These are phyloP conservation scores for Cordyceps farinosa DNA, from an alignment of 2,329 filamentous ascomycete species.

Conservation along the genomic window DNA sequence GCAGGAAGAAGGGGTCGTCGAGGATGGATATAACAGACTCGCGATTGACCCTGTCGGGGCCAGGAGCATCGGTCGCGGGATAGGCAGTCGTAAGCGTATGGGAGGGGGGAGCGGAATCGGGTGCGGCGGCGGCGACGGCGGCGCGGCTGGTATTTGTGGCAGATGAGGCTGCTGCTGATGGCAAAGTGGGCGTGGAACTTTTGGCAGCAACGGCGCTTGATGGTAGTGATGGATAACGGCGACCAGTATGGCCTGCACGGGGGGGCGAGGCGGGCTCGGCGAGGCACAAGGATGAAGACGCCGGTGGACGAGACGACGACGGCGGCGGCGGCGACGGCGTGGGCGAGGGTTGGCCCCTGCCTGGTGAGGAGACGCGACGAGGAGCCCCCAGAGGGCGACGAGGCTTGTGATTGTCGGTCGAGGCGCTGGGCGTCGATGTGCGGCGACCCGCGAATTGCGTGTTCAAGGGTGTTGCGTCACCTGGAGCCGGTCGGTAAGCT, in stretches of 20 bases:
- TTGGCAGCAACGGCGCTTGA: not conserved
- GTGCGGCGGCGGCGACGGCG: conserved; percentile 13
- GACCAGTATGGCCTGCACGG: not conserved
- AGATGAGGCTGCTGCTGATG: conserved; percentile 2
- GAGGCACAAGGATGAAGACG: conserved; percentile 16
- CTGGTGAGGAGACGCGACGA: conserved; percentile 25
- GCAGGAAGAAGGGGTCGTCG: conserved; percentile 54
- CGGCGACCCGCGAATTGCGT: conserved; percentile 10
- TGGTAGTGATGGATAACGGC: not conserved
- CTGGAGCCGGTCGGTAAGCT: conserved; percentile 5
- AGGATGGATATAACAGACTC: conserved; percentile 52
- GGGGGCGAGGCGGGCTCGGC: not conserved
- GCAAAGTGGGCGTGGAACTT: not conserved
- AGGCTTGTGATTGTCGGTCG: conserved; percentile 14
- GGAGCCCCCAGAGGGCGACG: conserved; percentile 21
- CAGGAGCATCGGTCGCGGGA: conserved; percentile 10
- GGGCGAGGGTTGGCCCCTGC: conserved; percentile 11
- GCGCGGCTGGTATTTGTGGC: not conserved
- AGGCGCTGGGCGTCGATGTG: conserved; percentile 13
- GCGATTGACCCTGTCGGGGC: conserved; percentile 32
- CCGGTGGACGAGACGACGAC: conserved; percentile 17
- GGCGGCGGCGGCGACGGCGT: conserved; percentile 9
- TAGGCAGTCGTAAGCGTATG: conserved; percentile 10
- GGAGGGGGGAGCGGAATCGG: conserved; percentile 21
- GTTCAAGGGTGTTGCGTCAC: conserved; percentile 10